Base-by-base conservation (phyloP, 73 alveolate genomes). In the Uronychia setigera region DNA sequence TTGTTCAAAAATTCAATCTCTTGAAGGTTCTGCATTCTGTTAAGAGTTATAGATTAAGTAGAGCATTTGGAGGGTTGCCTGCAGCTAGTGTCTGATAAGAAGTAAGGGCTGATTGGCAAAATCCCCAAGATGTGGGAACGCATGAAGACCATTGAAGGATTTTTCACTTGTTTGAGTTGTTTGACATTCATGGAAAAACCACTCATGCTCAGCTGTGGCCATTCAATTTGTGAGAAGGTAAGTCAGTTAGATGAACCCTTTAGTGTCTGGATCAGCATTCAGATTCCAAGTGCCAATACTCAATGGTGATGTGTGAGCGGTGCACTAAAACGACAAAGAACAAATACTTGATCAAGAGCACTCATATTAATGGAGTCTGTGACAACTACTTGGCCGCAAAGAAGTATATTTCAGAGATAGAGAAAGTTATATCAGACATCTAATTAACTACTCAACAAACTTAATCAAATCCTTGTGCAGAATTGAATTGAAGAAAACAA, bases 141-240 rank as follows among this genome's bases (percentile, higher is more conserved):
- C 5, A 5, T 46, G 67, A 46, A 19, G 67, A 46, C 67, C 67
- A 11, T 46, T 11, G 67, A 46, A 19, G 67, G 67, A 46, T 46
- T 46, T 46, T 46, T 46, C 67, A 46, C 67, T 46, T 46, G 67
- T 19, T 46, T 46, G 67, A 46, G 67, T 19, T 46, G 67, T 19
- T 19, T 46, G n/a, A 11, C 67, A 5, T 46, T 11, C 67, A 46
- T 46, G 67, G 67, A 46, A 46, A 46, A 46, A 19, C 67, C 67
- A 46, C 67, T 46, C 67, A 46, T 46, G 67, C 67, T 46, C 67
- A 46, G 67, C 67, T 46, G 67, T 19, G 67, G 67, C 5, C 67
- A 46, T 19, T 46, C 67, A 5, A 46, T 46, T 19, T 46, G 67
- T 19, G 67, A 46, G 19, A 46, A 46, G 19, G 67, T 46, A 46